These are phyloP conservation scores for Amaranthus tricolor DNA, from an alignment of 179 eudicot genomes.

Conservation along the genomic window DNA sequence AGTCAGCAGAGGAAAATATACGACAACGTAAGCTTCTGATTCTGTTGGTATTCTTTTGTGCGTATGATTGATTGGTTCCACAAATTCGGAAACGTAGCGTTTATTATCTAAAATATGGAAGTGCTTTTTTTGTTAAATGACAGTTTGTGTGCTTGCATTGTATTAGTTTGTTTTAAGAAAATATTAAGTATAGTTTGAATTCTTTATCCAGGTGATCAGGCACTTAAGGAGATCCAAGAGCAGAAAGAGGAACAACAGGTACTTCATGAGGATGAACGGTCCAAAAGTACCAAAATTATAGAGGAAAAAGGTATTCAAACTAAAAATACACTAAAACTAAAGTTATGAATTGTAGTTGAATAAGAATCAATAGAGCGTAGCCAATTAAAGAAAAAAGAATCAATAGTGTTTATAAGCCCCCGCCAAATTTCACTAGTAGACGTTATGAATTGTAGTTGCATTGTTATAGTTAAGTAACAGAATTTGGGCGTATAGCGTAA, in stretches of 20 bases:
- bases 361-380: no score
- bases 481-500: no score
- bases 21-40: slow-evolving; percentile 48
- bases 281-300: slow-evolving; percentile 38
- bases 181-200: slow-evolving; percentile 15
- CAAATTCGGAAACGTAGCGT: not conserved
- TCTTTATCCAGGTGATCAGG: slow-evolving; percentile 53
- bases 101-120: not conserved
- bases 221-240: slow-evolving; percentile 46
- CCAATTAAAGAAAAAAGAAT: no score
- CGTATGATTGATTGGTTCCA: not conserved
- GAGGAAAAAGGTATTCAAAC: slow-evolving; percentile 66
- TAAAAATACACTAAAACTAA: not conserved
- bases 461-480: not conserved
- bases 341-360: no score
- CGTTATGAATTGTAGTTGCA: slow-evolving; percentile 3
- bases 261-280: slow-evolving; percentile 43
- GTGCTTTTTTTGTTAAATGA: not conserved
- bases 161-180: slow-evolving; percentile 6
- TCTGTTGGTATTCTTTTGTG: slow-evolving; percentile 2
- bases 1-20: slow-evolving; percentile 63
- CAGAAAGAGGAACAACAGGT: slow-evolving; percentile 61
- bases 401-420: not conserved
- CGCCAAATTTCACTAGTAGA: not conserved
- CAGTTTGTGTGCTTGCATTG: not conserved